A percentile compares a stretch with the other conserved stretches of the same genome.
Evolutionary conservation across 176 grass and related monocot species (phyloP).

Genomic region (Phyllostachys edulis): DNA sequence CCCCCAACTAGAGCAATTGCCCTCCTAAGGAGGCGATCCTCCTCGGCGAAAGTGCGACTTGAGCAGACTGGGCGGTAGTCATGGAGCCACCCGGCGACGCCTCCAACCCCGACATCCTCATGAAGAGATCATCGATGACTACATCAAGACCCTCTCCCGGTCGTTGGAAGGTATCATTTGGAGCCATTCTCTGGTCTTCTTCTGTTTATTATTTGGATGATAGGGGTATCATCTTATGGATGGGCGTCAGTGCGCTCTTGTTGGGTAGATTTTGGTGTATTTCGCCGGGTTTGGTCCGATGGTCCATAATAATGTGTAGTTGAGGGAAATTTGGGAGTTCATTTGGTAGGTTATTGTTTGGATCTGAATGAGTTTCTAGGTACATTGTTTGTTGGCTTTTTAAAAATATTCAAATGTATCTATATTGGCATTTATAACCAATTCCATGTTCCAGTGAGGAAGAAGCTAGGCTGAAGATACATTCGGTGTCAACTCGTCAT

Average conservation of each 20-base stretch:
- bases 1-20: slow-evolving; percentile 68
- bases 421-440: no score
- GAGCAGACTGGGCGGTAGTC: slow-evolving; percentile 84
- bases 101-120: slow-evolving; percentile 47
- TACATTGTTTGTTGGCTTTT: no score
- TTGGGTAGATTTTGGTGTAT: background rate
- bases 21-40: slow-evolving; percentile 83
- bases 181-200: background rate
- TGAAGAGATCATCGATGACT: slow-evolving; percentile 87
- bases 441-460: no score
- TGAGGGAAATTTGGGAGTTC: background rate
- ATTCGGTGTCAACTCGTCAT: no score
- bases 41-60: slow-evolving; percentile 82
- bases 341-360: background rate
- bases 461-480: no score
- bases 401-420: no score
- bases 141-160: slow-evolving; percentile 78
- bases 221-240: background rate
- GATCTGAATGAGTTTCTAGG: slow-evolving; percentile 15
- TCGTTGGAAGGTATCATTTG: slow-evolving; percentile 64
- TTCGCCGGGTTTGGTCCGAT: background rate
- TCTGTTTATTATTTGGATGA: background rate
- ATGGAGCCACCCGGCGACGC: slow-evolving; percentile 57
- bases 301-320: background rate
- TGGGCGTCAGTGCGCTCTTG: background rate